Conservation (phyloP, 192 early-diverging fungal genomes). For the Coemansia sp. region DNA sequence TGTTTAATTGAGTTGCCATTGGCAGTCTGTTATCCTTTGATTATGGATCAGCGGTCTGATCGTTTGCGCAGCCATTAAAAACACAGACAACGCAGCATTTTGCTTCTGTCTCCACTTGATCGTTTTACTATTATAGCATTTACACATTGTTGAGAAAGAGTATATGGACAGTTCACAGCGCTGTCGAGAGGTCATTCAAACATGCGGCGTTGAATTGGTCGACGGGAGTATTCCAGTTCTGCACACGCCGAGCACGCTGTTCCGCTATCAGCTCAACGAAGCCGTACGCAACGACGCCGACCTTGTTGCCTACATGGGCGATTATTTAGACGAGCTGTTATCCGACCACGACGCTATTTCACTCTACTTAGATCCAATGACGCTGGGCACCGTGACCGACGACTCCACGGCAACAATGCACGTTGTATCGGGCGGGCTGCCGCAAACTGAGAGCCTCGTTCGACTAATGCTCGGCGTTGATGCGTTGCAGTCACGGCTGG, state of each 20-base stretch:
- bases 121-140: too few relatives aligned
- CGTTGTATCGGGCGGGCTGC: not conserved
- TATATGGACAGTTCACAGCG: not conserved
- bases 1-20: not conserved
- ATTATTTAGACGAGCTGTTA: constrained; percentile 33
- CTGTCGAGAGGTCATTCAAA: constrained; percentile 12
- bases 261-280: constrained; percentile 30
- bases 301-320: constrained; percentile 4
- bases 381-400: not conserved
- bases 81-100: not conserved
- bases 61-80: constrained; percentile 1
- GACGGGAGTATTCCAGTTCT: constrained; percentile 10
- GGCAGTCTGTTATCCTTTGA: too few relatives aligned
- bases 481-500: constrained; percentile 58
- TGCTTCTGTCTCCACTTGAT: not conserved
- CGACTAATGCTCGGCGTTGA: constrained; percentile 63
- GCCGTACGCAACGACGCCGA: constrained; percentile 8
- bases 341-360: constrained; percentile 29
- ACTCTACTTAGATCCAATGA: constrained; percentile 30
- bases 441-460: constrained; percentile 58
- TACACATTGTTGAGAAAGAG: constrained; percentile 15
- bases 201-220: constrained; percentile 30
- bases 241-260: constrained; percentile 34
- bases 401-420: not conserved
- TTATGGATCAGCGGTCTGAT: too few relatives aligned